Conservation (phyloP, 148 eudicot genomes). For the Arctostaphylos glauca region DNA sequence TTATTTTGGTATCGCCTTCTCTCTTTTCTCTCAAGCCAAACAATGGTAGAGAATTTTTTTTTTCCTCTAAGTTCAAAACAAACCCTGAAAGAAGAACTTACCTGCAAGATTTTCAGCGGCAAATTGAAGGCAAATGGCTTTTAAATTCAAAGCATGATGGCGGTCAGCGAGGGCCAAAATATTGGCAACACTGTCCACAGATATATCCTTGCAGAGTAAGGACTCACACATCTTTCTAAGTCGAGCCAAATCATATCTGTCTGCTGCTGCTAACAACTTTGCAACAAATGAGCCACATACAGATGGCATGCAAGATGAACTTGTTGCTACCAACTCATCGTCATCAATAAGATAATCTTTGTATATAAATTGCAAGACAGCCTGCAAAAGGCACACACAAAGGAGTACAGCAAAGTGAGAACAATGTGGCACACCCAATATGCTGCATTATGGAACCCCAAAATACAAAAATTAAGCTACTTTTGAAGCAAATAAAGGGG, state of each 20-base stretch:
- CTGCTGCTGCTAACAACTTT: conserved; percentile 75
- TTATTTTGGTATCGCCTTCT: no score
- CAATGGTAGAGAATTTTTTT: no score
- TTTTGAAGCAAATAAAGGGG: no score
- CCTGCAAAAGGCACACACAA: conserved; percentile 36
- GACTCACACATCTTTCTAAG: conserved; percentile 81
- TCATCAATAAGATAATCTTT: conserved; percentile 66
- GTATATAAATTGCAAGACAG: conserved; percentile 78
- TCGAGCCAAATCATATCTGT: conserved; percentile 70
- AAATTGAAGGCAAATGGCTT: conserved; percentile 73
- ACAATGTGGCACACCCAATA: no score
- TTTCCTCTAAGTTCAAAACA: no score
- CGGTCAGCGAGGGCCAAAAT: conserved; percentile 66
- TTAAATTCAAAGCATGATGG: conserved; percentile 59
- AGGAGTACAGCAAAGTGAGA: no score
- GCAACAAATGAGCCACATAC: conserved; percentile 51
- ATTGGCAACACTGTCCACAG: conserved; percentile 57
- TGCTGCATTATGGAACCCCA: no score
- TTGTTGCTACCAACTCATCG: conserved; percentile 34
- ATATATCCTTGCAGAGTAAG: conserved; percentile 68
- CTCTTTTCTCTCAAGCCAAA: no score
- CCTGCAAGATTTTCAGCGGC: conserved; percentile 95
- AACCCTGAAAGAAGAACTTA: conserved; percentile 12
- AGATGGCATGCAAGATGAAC: conserved; percentile 36
- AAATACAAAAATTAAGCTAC: no score